phyloP scores from a whole-genome alignment of 2,329 filamentous ascomycete genomes.

The Beauveria brongniartii region DNA sequence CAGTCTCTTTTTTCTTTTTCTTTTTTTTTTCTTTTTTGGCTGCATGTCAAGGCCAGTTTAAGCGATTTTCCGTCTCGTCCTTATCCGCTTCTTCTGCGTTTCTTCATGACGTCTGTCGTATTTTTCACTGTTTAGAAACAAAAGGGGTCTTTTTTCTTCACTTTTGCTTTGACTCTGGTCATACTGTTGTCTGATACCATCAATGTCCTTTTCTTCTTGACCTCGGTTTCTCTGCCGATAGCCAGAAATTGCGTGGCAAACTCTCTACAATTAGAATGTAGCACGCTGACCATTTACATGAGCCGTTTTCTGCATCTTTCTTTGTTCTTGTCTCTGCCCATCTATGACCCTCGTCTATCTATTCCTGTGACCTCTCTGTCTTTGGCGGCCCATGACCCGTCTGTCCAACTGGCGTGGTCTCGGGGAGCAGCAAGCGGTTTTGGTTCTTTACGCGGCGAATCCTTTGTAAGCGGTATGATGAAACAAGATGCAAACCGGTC shows the following conservation, averaged over 20 bases:
- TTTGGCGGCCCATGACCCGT: no score
- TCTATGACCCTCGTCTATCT: no score
- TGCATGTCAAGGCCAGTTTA: not conserved
- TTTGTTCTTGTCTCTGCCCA: not conserved
- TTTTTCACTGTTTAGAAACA: not conserved
- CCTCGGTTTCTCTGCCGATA: not conserved
- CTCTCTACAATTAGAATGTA: not conserved
- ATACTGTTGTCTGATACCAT: constrained; percentile 1
- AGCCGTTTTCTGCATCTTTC: not conserved
- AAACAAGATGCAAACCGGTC: no score
- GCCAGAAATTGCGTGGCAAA: not conserved
- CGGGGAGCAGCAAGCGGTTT: no score
- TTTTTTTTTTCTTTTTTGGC: no score
- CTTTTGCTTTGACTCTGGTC: not conserved
- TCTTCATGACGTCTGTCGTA: not conserved
- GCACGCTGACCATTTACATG: not conserved
- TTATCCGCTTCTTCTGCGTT: not conserved
- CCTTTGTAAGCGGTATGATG: no score
- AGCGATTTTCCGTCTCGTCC: not conserved
- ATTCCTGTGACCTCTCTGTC: no score
- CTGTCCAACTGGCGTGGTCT: no score
- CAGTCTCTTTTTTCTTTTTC: not conserved
- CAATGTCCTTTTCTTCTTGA: not conserved
- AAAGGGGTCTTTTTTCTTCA: not conserved
- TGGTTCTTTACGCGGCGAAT: no score